A percentile compares a stretch with the other conserved stretches of the same genome.
These are phyloP conservation scores for Papilionanthe hybrid DNA, from an alignment of 116 monocot species.

Conservation along the genomic window DNA sequence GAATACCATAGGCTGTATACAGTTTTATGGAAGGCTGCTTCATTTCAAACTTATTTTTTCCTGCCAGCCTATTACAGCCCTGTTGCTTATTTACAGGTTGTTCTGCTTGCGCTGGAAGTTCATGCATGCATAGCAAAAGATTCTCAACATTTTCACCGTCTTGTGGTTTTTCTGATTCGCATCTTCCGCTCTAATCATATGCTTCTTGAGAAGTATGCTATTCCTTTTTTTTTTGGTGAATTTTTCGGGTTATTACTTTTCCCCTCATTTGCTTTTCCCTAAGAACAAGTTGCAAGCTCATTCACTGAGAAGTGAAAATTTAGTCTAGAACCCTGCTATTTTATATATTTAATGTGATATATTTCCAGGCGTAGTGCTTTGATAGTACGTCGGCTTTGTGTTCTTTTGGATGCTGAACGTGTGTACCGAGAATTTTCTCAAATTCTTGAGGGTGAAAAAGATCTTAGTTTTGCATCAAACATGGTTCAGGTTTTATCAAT, in stretches of 20 bases:
- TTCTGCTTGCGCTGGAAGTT: conserved; percentile 81
- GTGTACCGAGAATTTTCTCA: conserved; percentile 83
- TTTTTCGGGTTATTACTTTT: neutral
- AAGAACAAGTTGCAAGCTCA: neutral
- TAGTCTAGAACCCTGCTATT: neutral
- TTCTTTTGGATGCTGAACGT: conserved; percentile 81
- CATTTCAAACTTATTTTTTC: neutral
- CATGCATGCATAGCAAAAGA: conserved; percentile 96
- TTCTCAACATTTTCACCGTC: conserved; percentile 57
- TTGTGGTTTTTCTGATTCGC: conserved; percentile 53
- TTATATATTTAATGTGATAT: conserved; percentile 8
- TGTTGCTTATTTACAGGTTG: conserved; percentile 57
- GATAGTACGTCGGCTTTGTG: conserved; percentile 81
- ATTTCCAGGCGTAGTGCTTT: conserved; percentile 79
- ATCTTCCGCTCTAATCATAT: conserved; percentile 60
- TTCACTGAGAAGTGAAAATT: neutral
- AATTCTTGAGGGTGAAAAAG: conserved; percentile 71
- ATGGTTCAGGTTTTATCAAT: conserved; percentile 84
- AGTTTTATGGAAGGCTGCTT: neutral
- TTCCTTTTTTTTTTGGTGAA: neutral
- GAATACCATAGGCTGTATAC: neutral
- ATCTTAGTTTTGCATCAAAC: conserved; percentile 70
- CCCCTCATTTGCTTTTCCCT: neutral
- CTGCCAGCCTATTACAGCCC: neutral
- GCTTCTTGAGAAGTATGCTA: conserved; percentile 79